These are phyloP conservation scores for Sclerotinia nivalis DNA, from an alignment of 2,329 filamentous ascomycete genomes.

Conservation along the genomic window DNA sequence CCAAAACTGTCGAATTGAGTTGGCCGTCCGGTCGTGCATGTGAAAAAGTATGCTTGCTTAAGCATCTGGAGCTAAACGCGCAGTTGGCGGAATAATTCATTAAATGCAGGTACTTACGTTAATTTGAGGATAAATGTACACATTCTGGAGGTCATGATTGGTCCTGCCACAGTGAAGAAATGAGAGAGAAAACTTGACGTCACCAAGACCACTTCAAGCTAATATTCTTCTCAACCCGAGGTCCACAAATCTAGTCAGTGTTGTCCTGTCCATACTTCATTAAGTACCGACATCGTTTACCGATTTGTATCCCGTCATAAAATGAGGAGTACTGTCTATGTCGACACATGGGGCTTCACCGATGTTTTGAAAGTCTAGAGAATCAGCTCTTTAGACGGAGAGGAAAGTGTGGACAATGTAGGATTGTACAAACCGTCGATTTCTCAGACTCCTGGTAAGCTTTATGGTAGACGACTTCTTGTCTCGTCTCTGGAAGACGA, in stretches of 20 bases:
- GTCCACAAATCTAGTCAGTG: neutral
- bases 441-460: too few species aligned
- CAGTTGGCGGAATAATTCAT: neutral
- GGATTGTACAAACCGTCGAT: too few species aligned
- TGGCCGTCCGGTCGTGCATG: slow-evolving; percentile 1
- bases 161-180: neutral
- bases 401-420: neutral
- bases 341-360: neutral
- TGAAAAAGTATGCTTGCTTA: neutral
- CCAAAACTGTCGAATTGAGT: neutral
- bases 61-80: neutral
- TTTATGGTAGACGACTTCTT: too few species aligned
- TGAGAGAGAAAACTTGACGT: neutral
- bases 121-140: neutral
- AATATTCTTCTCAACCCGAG: neutral
- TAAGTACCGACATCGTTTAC: neutral
- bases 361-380: neutral
- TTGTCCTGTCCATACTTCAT: neutral
- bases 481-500: neutral
- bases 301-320: neutral
- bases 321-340: neutral
- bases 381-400: neutral
- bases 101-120: neutral
- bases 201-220: neutral
- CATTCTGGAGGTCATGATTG: neutral